Conservation (phyloP, 352 stramenopile species). For the Chrysophaeum taylorii region DNA sequence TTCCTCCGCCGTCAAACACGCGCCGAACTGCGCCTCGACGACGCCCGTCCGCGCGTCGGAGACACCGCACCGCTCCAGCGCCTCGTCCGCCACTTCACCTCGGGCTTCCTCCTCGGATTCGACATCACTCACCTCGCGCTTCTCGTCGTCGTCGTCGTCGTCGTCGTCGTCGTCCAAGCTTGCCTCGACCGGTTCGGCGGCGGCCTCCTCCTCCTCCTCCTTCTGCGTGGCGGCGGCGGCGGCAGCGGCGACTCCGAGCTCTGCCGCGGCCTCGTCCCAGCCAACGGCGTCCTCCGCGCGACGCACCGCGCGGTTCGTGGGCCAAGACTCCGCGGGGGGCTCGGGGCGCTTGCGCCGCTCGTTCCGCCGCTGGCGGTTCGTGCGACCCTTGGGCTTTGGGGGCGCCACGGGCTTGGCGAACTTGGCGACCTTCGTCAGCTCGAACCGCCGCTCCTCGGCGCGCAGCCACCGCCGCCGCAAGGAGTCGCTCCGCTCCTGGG, state of each 20-base stretch:
- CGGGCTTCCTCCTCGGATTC: slow-evolving; percentile 7
- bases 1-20: background rate
- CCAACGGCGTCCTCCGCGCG: background rate
- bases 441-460: background rate
- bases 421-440: background rate
- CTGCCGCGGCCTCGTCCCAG: background rate
- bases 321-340: background rate
- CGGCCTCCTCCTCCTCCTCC: too few species aligned
- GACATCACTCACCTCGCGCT: slow-evolving; percentile 1
- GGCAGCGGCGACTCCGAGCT: background rate
- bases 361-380: background rate
- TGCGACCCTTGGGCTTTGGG: background rate
- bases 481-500: background rate
- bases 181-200: background rate
- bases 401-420: background rate
- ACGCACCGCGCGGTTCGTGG: background rate
- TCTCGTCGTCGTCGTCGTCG: slow-evolving; percentile 1
- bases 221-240: background rate
- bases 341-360: background rate
- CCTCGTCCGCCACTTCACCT: background rate
- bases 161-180: background rate
- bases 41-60: background rate
- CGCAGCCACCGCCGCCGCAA: background rate
- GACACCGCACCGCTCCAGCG: background rate
- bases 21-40: background rate